phyloP scores from a whole-genome alignment of 805 yeast species.

The Barnettozyma pratensis region DNA sequence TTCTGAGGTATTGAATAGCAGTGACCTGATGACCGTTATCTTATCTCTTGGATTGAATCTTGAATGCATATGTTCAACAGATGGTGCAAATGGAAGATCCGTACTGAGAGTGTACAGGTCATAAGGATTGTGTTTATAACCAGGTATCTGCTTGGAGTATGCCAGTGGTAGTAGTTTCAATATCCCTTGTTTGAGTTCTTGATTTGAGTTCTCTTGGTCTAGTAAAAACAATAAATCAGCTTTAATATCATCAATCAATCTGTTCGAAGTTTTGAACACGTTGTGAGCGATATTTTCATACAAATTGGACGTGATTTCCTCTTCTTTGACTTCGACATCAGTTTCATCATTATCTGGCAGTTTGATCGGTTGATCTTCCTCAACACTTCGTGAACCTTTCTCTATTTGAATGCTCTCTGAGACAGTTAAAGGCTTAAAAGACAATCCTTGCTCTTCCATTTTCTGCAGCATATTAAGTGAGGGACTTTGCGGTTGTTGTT shows the following conservation, averaged over 20 bases:
- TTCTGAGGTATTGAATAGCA: constrained; percentile 24
- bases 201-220: constrained; percentile 8
- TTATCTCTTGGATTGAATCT: constrained; percentile 15
- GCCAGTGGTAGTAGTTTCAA: constrained; percentile 24
- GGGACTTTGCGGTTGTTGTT: background rate
- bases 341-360: background rate
- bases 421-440: background rate
- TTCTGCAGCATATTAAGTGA: background rate
- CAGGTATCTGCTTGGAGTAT: constrained; percentile 26
- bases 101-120: constrained; percentile 25
- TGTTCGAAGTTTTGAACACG: constrained; percentile 56
- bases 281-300: background rate
- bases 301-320: background rate
- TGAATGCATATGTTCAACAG: constrained; percentile 15
- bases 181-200: constrained; percentile 22
- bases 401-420: background rate
- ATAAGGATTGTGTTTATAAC: constrained; percentile 16
- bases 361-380: background rate
- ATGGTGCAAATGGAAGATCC: constrained; percentile 24
- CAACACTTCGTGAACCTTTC: no score
- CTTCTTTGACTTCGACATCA: background rate
- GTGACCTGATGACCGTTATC: constrained; percentile 25
- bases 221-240: constrained; percentile 34
- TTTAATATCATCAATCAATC: constrained; percentile 61
- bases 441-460: background rate